Conservation (phyloP, 23 red algal genomes). For the Rhodosorus marinus region DNA sequence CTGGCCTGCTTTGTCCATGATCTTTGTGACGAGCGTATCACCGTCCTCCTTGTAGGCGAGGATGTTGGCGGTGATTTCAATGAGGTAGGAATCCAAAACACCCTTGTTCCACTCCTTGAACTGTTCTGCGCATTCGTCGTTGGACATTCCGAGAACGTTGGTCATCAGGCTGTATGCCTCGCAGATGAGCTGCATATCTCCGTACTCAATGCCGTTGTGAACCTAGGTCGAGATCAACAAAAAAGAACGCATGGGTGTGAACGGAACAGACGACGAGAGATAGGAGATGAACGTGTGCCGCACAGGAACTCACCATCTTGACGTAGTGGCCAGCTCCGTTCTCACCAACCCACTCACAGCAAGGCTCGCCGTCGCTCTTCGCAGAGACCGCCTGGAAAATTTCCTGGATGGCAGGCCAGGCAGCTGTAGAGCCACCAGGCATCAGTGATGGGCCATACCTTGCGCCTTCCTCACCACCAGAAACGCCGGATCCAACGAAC, state of each 20-base stretch:
- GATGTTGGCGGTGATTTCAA: constrained; percentile 91
- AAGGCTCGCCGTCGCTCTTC: constrained; percentile 33
- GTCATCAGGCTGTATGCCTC: constrained; percentile 70
- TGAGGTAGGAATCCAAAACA: constrained; percentile 67
- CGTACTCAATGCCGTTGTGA: constrained; percentile 99
- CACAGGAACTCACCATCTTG: constrained; percentile 89
- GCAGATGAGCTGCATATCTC: constrained; percentile 98
- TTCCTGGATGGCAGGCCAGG: constrained; percentile 22
- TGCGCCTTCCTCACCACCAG: constrained; percentile 68
- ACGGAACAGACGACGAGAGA: too few species aligned
- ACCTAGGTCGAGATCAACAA: too few species aligned
- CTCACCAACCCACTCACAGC: constrained; percentile 36
- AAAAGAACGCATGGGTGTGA: too few species aligned
- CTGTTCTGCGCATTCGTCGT: constrained; percentile 17
- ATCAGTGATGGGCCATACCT: constrained; percentile 62
- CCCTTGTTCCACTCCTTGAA: constrained; percentile 82
- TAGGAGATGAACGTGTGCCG: too few species aligned
- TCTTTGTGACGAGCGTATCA: constrained; percentile 14
- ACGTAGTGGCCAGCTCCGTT: constrained; percentile 53
- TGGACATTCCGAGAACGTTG: constrained; percentile 21
- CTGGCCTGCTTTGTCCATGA: constrained; percentile 36
- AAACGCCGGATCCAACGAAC: constrained; percentile 48
- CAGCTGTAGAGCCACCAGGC: constrained; percentile 37
- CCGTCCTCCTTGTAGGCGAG: constrained; percentile 64
- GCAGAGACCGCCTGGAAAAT: constrained; percentile 46